Evolutionary conservation across 139 green algal genomes (phyloP).

Genomic region (Chlorella sorokiniana): DNA sequence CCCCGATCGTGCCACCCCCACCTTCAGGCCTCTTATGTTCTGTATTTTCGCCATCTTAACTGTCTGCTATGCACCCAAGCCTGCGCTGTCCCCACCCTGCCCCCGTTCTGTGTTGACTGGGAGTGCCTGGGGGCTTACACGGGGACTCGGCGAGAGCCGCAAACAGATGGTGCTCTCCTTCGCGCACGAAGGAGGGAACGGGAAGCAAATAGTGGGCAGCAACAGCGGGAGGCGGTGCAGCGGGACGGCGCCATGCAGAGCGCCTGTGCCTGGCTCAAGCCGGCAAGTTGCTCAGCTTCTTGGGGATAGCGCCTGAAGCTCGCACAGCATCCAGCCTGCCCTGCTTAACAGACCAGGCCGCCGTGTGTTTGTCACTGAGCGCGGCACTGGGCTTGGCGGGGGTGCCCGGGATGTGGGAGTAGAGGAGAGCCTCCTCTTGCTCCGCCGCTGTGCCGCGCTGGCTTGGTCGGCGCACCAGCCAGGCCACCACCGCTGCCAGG

Average conservation of each 20-base stretch:
- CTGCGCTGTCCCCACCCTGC: too few species aligned
- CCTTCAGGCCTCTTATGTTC: slow-evolving; percentile 77
- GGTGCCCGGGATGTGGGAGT: slow-evolving; percentile 22
- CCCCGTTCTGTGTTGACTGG: not conserved
- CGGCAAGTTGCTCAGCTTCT: slow-evolving; percentile 40
- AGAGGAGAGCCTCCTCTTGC: slow-evolving; percentile 9
- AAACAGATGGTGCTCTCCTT: too few species aligned
- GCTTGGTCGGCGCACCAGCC: not conserved
- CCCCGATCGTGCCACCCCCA: slow-evolving; percentile 12
- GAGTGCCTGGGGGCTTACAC: too few species aligned
- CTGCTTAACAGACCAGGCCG: not conserved
- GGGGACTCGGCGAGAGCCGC: too few species aligned
- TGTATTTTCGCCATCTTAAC: slow-evolving; percentile 71
- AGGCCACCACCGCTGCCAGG: not conserved
- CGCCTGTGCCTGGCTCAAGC: not conserved
- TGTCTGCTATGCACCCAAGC: too few species aligned
- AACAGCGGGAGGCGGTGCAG: not conserved
- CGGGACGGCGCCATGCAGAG: not conserved
- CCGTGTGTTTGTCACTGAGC: not conserved
- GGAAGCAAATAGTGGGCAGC: slow-evolving; percentile 1
- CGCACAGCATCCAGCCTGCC: too few species aligned
- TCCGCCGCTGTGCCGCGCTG: not conserved
- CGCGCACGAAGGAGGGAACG: not conserved
- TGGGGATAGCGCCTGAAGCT: not conserved
- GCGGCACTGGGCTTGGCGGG: not conserved